phyloP scores from a whole-genome alignment of 202 grass and related monocot species.

The Dendrocalamus latiflorus region DNA sequence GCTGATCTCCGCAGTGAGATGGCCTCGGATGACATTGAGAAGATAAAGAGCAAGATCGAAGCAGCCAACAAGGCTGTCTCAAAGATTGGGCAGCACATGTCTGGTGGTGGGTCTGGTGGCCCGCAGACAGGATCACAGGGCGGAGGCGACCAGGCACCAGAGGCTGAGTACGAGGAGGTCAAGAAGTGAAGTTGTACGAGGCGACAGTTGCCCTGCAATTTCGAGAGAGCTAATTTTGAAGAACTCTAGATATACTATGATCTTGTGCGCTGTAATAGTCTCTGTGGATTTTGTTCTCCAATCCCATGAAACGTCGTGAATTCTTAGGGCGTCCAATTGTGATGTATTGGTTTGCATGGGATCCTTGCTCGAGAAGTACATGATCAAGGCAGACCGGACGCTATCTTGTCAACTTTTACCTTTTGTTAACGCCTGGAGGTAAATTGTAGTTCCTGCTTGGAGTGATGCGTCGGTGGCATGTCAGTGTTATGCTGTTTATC shows the following conservation, averaged over 20 bases:
- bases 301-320: background rate
- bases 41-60: constrained; percentile 25
- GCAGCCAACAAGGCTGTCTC: constrained; percentile 36
- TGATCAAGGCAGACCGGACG: background rate
- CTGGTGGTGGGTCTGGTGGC: background rate
- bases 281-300: background rate
- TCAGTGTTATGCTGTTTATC: background rate
- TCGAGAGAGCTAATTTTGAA: constrained; percentile 8
- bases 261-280: constrained; percentile 15
- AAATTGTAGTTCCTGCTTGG: background rate
- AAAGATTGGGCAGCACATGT: constrained; percentile 41
- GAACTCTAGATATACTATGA: background rate
- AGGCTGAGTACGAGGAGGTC: constrained; percentile 47
- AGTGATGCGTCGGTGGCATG: background rate
- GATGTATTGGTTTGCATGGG: background rate
- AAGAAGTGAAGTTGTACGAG: constrained; percentile 30
- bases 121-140: constrained; percentile 2
- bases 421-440: background rate
- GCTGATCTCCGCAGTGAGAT: constrained; percentile 26
- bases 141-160: constrained; percentile 31
- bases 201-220: background rate
- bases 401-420: background rate
- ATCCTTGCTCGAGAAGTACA: background rate
- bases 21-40: constrained; percentile 30
- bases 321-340: background rate